These are phyloP conservation scores for Epichloe festucae DNA, from an alignment of 2,329 filamentous ascomycete species.

Conservation along the genomic window DNA sequence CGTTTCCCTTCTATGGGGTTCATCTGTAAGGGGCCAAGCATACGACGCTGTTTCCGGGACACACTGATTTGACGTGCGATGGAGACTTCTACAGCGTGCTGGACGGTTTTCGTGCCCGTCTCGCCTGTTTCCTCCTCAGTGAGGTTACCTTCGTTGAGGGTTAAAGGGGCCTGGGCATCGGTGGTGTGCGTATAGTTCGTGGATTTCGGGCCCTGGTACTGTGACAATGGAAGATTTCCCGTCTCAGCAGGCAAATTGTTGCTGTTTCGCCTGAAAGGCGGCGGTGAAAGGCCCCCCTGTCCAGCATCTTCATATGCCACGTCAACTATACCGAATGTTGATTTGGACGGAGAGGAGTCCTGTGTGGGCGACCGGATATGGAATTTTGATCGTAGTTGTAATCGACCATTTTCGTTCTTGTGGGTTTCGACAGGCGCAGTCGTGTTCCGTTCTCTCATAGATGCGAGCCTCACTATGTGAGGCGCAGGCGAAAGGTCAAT, in stretches of 20 bases:
- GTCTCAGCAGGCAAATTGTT: background rate
- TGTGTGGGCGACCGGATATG: slow-evolving; percentile 3
- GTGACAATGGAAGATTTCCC: background rate
- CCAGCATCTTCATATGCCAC: background rate
- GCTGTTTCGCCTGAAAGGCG: background rate
- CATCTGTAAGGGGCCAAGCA: slow-evolving; percentile 41
- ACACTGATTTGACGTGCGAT: slow-evolving; percentile 58
- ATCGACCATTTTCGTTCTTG: background rate
- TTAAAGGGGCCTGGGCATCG: background rate
- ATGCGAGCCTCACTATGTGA: slow-evolving; percentile 5
- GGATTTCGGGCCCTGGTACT: background rate
- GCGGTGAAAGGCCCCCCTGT: background rate
- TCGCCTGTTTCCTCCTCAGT: slow-evolving; percentile 6
- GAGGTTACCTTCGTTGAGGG: background rate
- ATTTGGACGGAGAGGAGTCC: background rate
- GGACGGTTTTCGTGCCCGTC: slow-evolving; percentile 22
- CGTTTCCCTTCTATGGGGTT: slow-evolving; percentile 8
- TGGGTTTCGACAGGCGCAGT: background rate
- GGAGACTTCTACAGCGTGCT: slow-evolving; percentile 49
- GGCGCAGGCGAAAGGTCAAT: background rate
- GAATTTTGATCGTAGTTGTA: slow-evolving; percentile 6
- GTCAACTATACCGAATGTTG: slow-evolving; percentile 1
- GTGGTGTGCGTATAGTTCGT: background rate
- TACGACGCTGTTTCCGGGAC: slow-evolving; percentile 45
- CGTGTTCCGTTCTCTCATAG: background rate